Conservation (phyloP, 371 early-diverging fungal genomes). For the Smittium culicis region DNA sequence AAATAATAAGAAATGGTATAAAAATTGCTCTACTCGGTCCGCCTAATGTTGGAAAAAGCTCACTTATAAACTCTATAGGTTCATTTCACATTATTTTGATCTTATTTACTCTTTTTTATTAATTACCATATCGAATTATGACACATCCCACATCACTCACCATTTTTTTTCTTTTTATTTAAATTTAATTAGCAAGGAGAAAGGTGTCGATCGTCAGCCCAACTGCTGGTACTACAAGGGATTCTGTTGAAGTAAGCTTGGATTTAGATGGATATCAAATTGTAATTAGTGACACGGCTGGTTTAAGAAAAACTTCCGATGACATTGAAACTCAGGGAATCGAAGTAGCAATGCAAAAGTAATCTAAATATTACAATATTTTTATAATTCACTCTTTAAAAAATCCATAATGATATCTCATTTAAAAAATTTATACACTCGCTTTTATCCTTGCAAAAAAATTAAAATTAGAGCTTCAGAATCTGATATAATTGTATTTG, state of each 20-base stretch:
- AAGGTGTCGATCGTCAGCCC: constrained; percentile 70
- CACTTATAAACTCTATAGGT: constrained; percentile 53
- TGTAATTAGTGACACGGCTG: constrained; percentile 63
- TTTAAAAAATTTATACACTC: no score
- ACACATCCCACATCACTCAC: no score
- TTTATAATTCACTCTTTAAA: neutral
- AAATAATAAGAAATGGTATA: constrained; percentile 57
- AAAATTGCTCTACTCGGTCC: constrained; percentile 61
- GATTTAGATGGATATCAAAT: constrained; percentile 65
- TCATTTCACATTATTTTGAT: no score
- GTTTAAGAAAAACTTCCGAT: constrained; percentile 48
- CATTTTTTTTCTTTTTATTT: neutral
- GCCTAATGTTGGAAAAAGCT: constrained; percentile 73
- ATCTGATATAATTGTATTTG: constrained; percentile 39
- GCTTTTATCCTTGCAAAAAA: no score
- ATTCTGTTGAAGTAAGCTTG: constrained; percentile 55
- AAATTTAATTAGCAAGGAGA: constrained; percentile 39
- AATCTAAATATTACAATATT: neutral
- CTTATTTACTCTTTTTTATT: no score
- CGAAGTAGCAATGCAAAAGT: constrained; percentile 41
- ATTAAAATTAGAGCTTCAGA: constrained; percentile 11
- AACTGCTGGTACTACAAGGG: constrained; percentile 67
- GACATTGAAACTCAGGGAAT: constrained; percentile 61
- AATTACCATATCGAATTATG: no score
- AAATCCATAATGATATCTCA: no score